phyloP scores from a whole-genome alignment of 495 filamentous ascomycete species.

The Echria macrotheca region DNA sequence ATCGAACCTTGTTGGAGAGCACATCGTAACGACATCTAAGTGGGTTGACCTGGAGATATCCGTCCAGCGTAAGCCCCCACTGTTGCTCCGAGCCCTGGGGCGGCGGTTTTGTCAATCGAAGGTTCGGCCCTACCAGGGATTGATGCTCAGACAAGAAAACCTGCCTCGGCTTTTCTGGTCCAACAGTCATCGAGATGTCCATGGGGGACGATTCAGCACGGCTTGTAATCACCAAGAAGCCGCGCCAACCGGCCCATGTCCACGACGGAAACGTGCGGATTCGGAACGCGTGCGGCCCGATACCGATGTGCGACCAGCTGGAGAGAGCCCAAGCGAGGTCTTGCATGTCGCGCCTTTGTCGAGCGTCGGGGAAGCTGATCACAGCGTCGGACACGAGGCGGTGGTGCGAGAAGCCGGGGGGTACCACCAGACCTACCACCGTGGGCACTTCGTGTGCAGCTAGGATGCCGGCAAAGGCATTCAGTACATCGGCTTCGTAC shows the following conservation, averaged over 20 bases:
- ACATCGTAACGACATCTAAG: too few species aligned
- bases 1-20: too few species aligned
- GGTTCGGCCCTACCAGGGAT: too few species aligned
- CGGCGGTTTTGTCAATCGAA: too few species aligned
- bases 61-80: too few species aligned
- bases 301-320: neutral
- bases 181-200: neutral
- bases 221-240: neutral
- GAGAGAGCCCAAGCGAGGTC: neutral
- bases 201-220: neutral
- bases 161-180: neutral
- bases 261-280: neutral
- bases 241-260: slow-evolving; percentile 1
- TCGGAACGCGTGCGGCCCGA: neutral
- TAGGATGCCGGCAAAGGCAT: neutral
- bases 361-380: too few species aligned
- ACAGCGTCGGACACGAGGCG: too few species aligned
- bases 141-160: too few species aligned
- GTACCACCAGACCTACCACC: neutral
- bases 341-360: too few species aligned
- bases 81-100: too few species aligned
- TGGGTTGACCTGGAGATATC: too few species aligned
- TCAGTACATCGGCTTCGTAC: neutral
- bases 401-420: neutral
- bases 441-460: neutral